Percentiles rank a stretch among this genome's conserved stretches.
These are phyloP conservation scores for Daldinia loculata DNA, from an alignment of 495 filamentous ascomycete genomes.

Conservation along the genomic window DNA sequence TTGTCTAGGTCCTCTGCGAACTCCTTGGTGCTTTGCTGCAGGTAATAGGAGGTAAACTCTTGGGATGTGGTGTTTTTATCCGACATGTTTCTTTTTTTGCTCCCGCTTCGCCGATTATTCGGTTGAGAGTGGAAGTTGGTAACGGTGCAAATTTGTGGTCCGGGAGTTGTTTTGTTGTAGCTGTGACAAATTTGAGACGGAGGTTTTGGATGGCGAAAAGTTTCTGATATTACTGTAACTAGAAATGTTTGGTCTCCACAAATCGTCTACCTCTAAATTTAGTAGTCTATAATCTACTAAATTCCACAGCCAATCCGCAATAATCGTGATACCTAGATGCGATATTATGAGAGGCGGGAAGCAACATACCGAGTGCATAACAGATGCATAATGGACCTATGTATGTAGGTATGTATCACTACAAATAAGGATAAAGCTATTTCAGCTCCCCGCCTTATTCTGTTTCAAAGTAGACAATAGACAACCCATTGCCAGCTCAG, in stretches of 20 bases:
- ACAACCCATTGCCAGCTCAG: not conserved
- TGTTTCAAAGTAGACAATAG: constrained; percentile 3
- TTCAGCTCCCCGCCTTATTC: constrained; percentile 30
- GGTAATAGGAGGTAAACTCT: constrained; percentile 70
- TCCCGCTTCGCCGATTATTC: not conserved
- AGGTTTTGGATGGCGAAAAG: not conserved
- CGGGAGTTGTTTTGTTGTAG: not conserved
- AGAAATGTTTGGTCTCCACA: not conserved
- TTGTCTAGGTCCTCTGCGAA: constrained; percentile 77
- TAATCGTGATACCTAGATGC: too few species aligned
- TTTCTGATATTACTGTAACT: not conserved
- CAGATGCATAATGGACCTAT: not conserved
- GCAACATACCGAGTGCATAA: too few species aligned
- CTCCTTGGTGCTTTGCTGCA: constrained; percentile 69
- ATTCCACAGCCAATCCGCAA: too few species aligned
- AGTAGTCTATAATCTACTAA: too few species aligned
- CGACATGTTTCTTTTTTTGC: constrained; percentile 28
- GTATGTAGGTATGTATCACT: too few species aligned
- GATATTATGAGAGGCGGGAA: too few species aligned
- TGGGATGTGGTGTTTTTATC: constrained; percentile 37
- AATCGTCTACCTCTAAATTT: not conserved
- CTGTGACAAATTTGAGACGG: not conserved
- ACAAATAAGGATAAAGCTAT: not conserved
- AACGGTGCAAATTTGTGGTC: not conserved
- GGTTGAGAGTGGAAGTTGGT: not conserved